A percentile compares a stretch with the other conserved stretches of the same genome.
phyloP scores from a whole-genome alignment of 1,284 basidiomycete species.

The Chondrostereum purpureum region DNA sequence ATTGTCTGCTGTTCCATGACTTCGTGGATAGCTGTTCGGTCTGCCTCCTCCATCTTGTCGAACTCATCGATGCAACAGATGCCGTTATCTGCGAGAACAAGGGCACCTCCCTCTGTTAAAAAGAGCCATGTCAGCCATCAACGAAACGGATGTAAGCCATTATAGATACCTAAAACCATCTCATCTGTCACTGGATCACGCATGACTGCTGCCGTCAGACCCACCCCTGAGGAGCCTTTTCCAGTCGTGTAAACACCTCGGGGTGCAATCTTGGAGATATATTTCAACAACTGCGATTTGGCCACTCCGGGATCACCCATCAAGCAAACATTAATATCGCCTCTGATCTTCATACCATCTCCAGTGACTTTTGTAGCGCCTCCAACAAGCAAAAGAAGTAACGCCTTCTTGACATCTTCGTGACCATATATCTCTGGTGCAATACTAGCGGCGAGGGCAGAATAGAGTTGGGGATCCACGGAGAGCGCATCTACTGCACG shows the following conservation, averaged over 20 bases:
- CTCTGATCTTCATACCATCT: conserved; percentile 98
- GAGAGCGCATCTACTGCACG: conserved; percentile 67
- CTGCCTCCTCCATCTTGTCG: conserved; percentile 99
- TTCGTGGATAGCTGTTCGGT: conserved; percentile 98
- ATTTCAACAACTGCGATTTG: conserved; percentile 97
- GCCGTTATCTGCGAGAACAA: conserved; percentile 97
- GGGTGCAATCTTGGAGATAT: conserved; percentile 97
- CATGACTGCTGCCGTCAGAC: conserved; percentile 98
- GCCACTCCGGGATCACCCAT: conserved; percentile 99
- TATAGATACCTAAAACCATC: conserved; percentile 89
- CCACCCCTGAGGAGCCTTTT: conserved; percentile 95
- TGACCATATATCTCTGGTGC: conserved; percentile 99
- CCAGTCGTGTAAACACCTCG: conserved; percentile 98
- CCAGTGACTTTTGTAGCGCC: conserved; percentile 93
- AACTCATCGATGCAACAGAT: conserved; percentile 99
- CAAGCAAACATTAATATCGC: conserved; percentile 95
- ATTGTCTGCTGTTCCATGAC: conserved; percentile 99
- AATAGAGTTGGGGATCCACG: conserved; percentile 76
- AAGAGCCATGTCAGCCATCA: conserved; percentile 10
- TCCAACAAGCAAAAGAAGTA: conserved; percentile 91
- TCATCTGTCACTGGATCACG: conserved; percentile 99
- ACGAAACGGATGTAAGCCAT: not conserved
- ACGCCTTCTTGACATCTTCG: conserved; percentile 94
- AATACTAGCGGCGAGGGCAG: conserved; percentile 80
- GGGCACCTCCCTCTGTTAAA: conserved; percentile 89